Evolutionary conservation across 148 eudicot species (phyloP).

Genomic region (Rhododendron griersonianum): DNA sequence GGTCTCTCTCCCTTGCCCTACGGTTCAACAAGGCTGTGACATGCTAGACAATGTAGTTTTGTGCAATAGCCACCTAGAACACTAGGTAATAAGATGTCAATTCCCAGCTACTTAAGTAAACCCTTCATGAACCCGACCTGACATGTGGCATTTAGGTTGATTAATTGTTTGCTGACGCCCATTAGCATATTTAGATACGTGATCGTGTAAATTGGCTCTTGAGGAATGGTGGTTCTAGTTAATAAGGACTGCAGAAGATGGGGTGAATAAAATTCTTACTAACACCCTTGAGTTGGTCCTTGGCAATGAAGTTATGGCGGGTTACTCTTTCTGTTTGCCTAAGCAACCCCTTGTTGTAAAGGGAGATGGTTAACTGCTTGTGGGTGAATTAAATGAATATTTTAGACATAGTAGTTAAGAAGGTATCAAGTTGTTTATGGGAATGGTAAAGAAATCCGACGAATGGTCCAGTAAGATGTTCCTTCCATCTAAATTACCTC

Average conservation of each 20-base stretch:
- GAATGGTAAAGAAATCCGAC: neutral
- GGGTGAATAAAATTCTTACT: neutral
- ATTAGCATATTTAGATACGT: neutral
- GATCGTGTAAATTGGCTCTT: neutral
- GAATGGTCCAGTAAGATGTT: neutral
- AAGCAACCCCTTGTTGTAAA: neutral
- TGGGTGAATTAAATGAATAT: neutral
- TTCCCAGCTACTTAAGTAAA: neutral
- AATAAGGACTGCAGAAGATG: neutral
- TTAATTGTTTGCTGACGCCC: neutral
- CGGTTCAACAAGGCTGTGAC: neutral
- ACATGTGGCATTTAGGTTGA: neutral
- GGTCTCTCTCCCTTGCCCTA: conserved; percentile 19
- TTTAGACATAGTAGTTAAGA: neutral
- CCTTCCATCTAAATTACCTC: neutral
- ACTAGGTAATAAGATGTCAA: neutral
- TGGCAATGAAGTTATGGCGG: neutral
- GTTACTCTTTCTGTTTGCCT: neutral
- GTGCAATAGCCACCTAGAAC: neutral
- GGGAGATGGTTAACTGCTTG: neutral
- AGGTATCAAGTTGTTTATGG: neutral
- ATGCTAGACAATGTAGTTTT: neutral
- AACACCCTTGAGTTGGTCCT: neutral
- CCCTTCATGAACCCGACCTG: neutral
- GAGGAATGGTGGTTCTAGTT: neutral